phyloP scores from a whole-genome alignment of 2,329 filamentous ascomycete genomes.

The Byssoonygena ceratinophila region DNA sequence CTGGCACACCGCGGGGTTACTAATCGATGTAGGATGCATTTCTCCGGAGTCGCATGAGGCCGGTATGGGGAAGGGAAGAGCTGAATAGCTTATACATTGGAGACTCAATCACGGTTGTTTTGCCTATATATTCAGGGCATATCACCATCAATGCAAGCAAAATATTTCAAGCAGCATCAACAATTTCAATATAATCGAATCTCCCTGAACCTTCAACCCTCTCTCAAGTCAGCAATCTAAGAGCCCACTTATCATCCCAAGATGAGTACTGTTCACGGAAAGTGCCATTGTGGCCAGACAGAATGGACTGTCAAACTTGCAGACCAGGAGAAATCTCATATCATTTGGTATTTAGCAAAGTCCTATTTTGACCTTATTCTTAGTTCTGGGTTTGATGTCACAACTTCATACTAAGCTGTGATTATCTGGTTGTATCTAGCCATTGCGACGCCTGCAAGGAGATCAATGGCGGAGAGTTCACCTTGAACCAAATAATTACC shows the following conservation, averaged over 20 bases:
- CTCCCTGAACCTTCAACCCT: background rate
- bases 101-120: background rate
- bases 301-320: slow-evolving; percentile 44
- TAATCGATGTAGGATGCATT: background rate
- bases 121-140: background rate
- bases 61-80: background rate
- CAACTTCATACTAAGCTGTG: background rate
- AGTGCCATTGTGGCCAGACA: slow-evolving; percentile 47
- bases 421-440: slow-evolving; percentile 26
- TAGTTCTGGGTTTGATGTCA: background rate
- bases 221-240: background rate
- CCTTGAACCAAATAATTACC: slow-evolving; percentile 46
- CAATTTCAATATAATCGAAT: background rate
- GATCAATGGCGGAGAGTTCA: slow-evolving; percentile 43
- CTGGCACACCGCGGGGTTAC: background rate
- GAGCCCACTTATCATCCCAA: background rate
- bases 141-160: background rate
- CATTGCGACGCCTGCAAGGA: slow-evolving; percentile 50
- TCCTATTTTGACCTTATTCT: background rate
- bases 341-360: slow-evolving; percentile 24
- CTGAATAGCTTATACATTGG: background rate
- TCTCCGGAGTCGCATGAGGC: background rate
- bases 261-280: slow-evolving; percentile 41
- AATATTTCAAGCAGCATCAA: background rate
- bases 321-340: slow-evolving; percentile 31